Evolutionary conservation across 352 stramenopile species (phyloP).

Genomic region (Paralagenidium karlingii): DNA sequence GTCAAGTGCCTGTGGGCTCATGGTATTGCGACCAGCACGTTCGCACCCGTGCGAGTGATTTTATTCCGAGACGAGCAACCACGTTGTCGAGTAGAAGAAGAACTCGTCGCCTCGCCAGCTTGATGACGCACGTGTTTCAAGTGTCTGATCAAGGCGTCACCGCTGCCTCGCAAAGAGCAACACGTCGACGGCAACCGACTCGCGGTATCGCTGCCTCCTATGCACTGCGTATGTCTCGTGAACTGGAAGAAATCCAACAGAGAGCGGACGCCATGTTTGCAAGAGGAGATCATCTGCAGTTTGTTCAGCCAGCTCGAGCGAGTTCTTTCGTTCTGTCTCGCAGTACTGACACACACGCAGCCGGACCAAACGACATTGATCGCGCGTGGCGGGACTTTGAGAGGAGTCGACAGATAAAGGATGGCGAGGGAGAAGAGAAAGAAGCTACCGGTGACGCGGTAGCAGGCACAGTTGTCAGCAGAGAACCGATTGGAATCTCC

Average conservation of each 20-base stretch:
- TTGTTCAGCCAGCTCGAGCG: background rate
- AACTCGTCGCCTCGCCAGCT: conserved; percentile 43
- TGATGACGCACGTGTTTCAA: conserved; percentile 59
- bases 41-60: conserved; percentile 26
- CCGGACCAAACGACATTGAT: no score
- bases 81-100: conserved; percentile 47
- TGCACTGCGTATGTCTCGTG: conserved; percentile 59
- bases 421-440: background rate
- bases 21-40: conserved; percentile 62
- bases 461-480: conserved; percentile 6
- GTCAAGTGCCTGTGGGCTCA: conserved; percentile 30
- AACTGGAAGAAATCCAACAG: conserved; percentile 57
- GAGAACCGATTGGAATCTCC: background rate
- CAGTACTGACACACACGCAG: no score
- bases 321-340: no score
- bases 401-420: conserved; percentile 27
- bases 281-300: conserved; percentile 19
- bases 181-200: conserved; percentile 24
- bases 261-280: conserved; percentile 64
- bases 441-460: conserved; percentile 2
- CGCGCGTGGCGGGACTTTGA: conserved; percentile 57
- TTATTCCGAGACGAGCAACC: conserved; percentile 31
- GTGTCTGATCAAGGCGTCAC: background rate
- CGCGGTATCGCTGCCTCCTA: conserved; percentile 51
- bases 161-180: conserved; percentile 2